Base-by-base conservation (phyloP, 805 yeast species). In the Scheffersomyces lignosus region DNA sequence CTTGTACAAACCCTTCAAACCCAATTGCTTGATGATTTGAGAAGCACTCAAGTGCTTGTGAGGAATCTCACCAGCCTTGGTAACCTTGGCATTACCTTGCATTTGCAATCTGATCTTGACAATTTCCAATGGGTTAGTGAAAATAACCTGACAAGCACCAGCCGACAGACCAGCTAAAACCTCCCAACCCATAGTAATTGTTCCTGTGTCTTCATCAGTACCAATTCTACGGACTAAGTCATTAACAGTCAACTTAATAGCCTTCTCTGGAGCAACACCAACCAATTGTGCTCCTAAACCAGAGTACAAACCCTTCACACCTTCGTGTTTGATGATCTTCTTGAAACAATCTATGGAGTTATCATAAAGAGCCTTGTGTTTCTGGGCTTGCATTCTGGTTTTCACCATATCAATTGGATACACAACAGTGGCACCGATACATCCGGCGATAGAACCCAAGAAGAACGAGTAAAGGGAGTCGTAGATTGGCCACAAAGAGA, bases 191-290 rank as follows among this genome's bases (percentile, higher is more conserved):
- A 72, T 61, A 26, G 72, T 57, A 44, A 70, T 70, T 32, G 49
- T 35, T 14, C 73, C 73, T 15, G 41, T 27, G 18, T 48, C 45
- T n/a, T 58, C 64, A 15, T 59, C 57, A 25, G 87, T 74, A 44
- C 91, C 81, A 37, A 78, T 71, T 18, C 81, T 81, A 52, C 98
- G 78, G 40, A 89, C 81, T 38, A 86, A 68, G 59, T 91, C 99
- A 64, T 91, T 91, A 27, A 91, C 95, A 0, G 98, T 90, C 48
- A 91, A 77, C 66, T 91, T 91, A 54, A 91, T 91, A 29, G 98
- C 98, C 70, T 91, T 91, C 62, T 91, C 99, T 2, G 99, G 99
- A 0, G 98, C 98, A 34, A 91, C 98, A 48, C 99, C 99, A 33
- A 93, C 80, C 53, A 91, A 71, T 64, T 93, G 98, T 13, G 98